A percentile compares a stretch with the other conserved stretches of the same genome.
Conservation (phyloP, 2,329 filamentous ascomycete genomes). For the Aspergillus sclerotialis region DNA sequence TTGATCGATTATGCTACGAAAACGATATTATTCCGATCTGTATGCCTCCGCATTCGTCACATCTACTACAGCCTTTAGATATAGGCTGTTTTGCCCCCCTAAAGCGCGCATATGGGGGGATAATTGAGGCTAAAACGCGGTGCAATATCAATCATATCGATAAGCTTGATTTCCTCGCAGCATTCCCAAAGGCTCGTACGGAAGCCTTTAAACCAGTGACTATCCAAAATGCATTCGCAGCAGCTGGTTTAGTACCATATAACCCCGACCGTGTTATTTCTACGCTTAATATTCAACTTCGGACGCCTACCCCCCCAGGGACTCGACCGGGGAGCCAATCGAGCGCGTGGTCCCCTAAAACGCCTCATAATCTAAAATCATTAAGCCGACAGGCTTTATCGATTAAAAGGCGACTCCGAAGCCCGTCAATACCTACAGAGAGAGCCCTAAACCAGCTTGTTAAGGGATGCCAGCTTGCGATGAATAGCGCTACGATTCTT, state of each 20-base stretch:
- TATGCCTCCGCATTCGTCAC: conserved; percentile 29
- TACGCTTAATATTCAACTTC: not conserved
- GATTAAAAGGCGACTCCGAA: not conserved
- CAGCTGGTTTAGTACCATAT: not conserved
- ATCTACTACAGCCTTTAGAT: conserved; percentile 37
- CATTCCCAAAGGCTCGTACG: too few species aligned
- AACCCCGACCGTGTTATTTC: not conserved
- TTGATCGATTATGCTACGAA: conserved; percentile 27
- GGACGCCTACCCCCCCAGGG: not conserved
- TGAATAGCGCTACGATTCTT: conserved; percentile 8
- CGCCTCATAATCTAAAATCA: not conserved
- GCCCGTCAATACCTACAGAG: not conserved
- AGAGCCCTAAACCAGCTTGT: conserved; percentile 6
- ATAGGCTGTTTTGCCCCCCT: conserved; percentile 24
- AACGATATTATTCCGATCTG: conserved; percentile 33
- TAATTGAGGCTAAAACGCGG: too few species aligned
- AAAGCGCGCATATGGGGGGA: conserved; percentile 24
- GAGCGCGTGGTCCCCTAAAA: too few species aligned
- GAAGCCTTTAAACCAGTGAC: too few species aligned
- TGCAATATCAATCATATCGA: too few species aligned
- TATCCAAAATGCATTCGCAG: not conserved
- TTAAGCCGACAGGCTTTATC: not conserved
- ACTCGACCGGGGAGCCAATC: too few species aligned
- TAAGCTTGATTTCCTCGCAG: too few species aligned
- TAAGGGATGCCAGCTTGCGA: conserved; percentile 10